Conservation (phyloP, 257 asterid species). For the Plantago elongata region DNA sequence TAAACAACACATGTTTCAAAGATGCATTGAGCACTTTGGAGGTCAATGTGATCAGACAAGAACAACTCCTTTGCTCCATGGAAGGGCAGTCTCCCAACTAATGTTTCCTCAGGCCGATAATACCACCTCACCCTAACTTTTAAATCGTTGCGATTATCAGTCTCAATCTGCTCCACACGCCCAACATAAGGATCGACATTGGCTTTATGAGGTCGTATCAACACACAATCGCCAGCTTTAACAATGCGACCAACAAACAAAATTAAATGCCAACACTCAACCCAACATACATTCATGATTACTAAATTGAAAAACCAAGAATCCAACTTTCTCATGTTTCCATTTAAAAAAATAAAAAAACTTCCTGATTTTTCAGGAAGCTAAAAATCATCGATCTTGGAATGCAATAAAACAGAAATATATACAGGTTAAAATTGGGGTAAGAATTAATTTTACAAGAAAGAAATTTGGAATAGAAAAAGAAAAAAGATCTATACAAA, state of each 20-base stretch:
- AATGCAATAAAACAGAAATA: too few species aligned
- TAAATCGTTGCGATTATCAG: slow-evolving; percentile 35
- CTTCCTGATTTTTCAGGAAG: too few species aligned
- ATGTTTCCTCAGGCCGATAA: slow-evolving; percentile 66
- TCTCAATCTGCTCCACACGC: slow-evolving; percentile 52
- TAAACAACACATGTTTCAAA: slow-evolving; percentile 58
- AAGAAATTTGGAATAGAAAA: not conserved
- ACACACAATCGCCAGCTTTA: slow-evolving; percentile 61
- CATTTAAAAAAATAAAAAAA: too few species aligned
- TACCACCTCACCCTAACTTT: slow-evolving; percentile 59
- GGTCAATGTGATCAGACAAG: slow-evolving; percentile 52
- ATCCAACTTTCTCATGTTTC: not conserved
- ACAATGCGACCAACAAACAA: slow-evolving; percentile 14
- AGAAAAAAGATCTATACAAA: not conserved
- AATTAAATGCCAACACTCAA: slow-evolving; percentile 7
- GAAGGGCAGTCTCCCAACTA: slow-evolving; percentile 57
- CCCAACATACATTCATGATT: not conserved
- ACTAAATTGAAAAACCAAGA: not conserved
- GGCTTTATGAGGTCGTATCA: slow-evolving; percentile 41
- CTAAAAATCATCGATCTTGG: too few species aligned
- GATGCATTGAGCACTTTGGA: slow-evolving; percentile 54
- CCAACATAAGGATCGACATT: slow-evolving; percentile 57
- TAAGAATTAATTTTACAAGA: too few species aligned
- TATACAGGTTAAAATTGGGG: too few species aligned
- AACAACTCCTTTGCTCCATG: slow-evolving; percentile 67